Evolutionary conservation across 306 rosid species (phyloP).

Genomic region (Malus orientalis): DNA sequence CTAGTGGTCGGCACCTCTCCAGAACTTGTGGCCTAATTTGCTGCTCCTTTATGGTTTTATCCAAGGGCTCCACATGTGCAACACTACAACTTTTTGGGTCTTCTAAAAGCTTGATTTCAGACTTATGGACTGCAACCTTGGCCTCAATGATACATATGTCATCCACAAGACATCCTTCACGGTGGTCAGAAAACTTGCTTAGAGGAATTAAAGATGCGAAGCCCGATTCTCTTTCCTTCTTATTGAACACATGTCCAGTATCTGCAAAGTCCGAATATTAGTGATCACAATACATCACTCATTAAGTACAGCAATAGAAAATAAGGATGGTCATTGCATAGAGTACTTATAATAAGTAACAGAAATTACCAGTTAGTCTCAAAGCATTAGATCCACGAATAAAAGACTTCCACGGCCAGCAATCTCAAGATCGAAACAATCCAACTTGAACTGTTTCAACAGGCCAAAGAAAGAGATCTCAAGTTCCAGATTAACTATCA

Average conservation of each 20-base stretch:
- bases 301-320: neutral
- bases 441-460: neutral
- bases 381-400: neutral
- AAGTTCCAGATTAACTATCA: neutral
- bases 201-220: slow-evolving; percentile 2
- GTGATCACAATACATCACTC: neutral
- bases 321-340: too few relatives aligned
- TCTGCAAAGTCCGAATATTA: neutral
- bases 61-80: neutral
- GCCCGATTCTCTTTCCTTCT: neutral
- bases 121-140: neutral
- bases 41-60: too few relatives aligned
- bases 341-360: neutral
- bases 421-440: neutral
- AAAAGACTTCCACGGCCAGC: neutral
- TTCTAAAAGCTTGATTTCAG: neutral
- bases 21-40: neutral
- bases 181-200: neutral
- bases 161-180: neutral
- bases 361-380: neutral
- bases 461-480: neutral
- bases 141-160: neutral
- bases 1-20: neutral
- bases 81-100: neutral
- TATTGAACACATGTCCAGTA: neutral